phyloP scores from a whole-genome alignment of 352 stramenopile genomes.

The Pythium guiyangense region DNA sequence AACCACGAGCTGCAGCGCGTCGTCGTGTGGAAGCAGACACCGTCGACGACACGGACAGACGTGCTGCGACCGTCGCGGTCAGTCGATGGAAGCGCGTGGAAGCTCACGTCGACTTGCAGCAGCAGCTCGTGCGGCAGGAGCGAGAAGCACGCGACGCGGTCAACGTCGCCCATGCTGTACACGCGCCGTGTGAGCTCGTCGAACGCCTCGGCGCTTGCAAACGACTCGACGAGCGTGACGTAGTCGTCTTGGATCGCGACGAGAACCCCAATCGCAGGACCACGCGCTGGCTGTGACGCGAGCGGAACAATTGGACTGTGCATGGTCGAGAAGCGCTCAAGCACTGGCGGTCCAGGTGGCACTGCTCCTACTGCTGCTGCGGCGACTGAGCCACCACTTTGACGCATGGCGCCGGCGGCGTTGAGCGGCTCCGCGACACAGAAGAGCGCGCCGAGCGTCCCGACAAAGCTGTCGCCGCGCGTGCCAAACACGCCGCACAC shows the following conservation, averaged over 20 bases:
- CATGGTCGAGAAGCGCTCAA: slow-evolving; percentile 11
- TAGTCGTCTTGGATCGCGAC: slow-evolving; percentile 13
- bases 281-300: background rate
- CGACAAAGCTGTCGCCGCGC: slow-evolving; percentile 28
- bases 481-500: slow-evolving; percentile 40
- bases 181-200: slow-evolving; percentile 25
- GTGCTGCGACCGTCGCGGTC: too few relatives aligned
- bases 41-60: slow-evolving; percentile 24
- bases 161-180: slow-evolving; percentile 12
- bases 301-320: too few relatives aligned
- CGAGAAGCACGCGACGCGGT: slow-evolving; percentile 26
- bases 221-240: slow-evolving; percentile 25
- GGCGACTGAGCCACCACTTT: too few relatives aligned
- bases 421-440: background rate
- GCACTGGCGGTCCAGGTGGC: too few relatives aligned
- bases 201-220: slow-evolving; percentile 22
- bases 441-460: slow-evolving; percentile 29
- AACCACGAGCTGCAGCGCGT: slow-evolving; percentile 53
- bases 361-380: too few relatives aligned
- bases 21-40: slow-evolving; percentile 60
- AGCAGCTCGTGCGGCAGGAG: slow-evolving; percentile 28
- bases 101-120: slow-evolving; percentile 45
- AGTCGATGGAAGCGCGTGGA: too few relatives aligned
- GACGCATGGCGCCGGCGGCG: too few relatives aligned
- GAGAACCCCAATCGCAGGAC: slow-evolving; percentile 15